phyloP scores from a whole-genome alignment of 106 monocot genomes.

The Triglochin maritima region DNA sequence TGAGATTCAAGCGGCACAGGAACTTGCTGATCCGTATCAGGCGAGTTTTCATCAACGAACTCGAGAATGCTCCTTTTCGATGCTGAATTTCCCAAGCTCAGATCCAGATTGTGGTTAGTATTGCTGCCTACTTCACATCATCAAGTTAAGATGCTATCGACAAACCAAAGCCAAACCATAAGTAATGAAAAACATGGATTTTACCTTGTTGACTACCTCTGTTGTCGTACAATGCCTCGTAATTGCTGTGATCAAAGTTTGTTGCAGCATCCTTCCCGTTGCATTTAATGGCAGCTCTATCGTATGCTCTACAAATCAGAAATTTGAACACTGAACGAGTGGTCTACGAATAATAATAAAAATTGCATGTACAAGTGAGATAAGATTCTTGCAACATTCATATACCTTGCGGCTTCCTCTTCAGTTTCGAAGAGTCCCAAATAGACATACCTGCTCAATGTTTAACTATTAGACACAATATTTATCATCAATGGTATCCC shows the following conservation, averaged over 20 bases:
- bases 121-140: slow-evolving; percentile 21
- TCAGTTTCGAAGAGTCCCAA: slow-evolving; percentile 82
- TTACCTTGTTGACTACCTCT: slow-evolving; percentile 17
- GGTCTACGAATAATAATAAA: too few species aligned
- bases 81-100: slow-evolving; percentile 46
- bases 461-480: too few species aligned
- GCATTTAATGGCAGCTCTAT: slow-evolving; percentile 80
- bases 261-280: slow-evolving; percentile 86
- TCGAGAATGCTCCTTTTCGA: slow-evolving; percentile 25
- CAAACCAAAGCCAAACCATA: too few species aligned
- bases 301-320: slow-evolving; percentile 41
- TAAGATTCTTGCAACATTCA: not conserved
- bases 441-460: slow-evolving; percentile 74
- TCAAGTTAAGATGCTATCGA: not conserved
- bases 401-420: slow-evolving; percentile 79
- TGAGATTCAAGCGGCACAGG: not conserved
- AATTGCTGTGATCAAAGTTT: slow-evolving; percentile 62
- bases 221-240: slow-evolving; percentile 36
- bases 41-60: slow-evolving; percentile 24
- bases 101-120: slow-evolving; percentile 43
- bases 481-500: too few species aligned
- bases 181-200: not conserved
- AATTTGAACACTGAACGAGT: too few species aligned
- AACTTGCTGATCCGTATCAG: not conserved
- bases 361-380: too few species aligned